Base-by-base conservation (phyloP, 495 filamentous ascomycete species). In the Neurospora pannonica region DNA sequence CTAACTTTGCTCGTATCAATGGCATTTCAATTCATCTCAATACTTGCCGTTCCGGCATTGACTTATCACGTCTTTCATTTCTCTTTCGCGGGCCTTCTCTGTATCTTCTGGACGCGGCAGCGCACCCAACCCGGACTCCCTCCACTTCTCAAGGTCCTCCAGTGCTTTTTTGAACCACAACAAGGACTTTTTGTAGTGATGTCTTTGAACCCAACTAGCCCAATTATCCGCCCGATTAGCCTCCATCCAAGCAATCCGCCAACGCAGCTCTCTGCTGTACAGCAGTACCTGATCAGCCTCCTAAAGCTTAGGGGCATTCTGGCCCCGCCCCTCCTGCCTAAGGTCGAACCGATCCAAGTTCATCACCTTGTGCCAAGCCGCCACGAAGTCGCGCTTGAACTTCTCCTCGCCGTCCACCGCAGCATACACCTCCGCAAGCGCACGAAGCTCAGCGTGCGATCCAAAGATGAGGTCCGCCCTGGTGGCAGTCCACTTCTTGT, bases 381-480 rank as follows among this genome's bases (percentile, higher is more conserved):
- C 85, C 1, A 92, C 87, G 75, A 93, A 93, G 82, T 93, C 91
- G 80, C 87, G 88, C 62, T 89, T 86, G 48, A 93, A 89, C 85
- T 90, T 90, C 21, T 87, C 85, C 78, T 88, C 74, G 9, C 82
- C 85, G 76, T 87, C 88, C 5, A 77, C 72, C 74, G 82, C 84
- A 72, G 81, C 91, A 77, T 92, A 93, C 28, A 92, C 84, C 85
- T 93, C 91, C 17, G 90, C 80, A 28, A 92, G 76, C 31, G 91
- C 91, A 39, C 91, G 89, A 70, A 93, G 84, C 85, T 93, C 91
- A 9, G 91, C 82, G 73, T 92, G 91, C 28, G 90, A 88, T 54
- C 91, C 91, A 77, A 93, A 91, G 38, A 92, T 85, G 70, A 93
- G 84, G 76, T 93, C 91, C 19, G 84, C 84, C n/a, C 91, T 89